phyloP scores from a whole-genome alignment of 352 stramenopile species.

The Thalassiosira sp. region DNA sequence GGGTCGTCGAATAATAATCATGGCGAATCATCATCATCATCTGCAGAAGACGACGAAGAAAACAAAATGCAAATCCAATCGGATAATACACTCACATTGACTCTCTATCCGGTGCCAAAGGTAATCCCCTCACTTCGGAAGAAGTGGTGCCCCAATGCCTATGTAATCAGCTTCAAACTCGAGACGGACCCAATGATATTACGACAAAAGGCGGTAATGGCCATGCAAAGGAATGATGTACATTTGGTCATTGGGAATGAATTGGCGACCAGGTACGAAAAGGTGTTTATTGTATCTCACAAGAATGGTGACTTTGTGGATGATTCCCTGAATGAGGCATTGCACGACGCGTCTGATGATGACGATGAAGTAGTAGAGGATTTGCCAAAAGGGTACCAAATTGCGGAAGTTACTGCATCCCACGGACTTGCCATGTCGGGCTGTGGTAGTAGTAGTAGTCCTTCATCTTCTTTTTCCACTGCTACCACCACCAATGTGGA shows the following conservation, averaged over 20 bases:
- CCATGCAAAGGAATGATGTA: slow-evolving; percentile 93
- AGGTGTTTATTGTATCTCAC: slow-evolving; percentile 65
- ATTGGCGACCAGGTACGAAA: slow-evolving; percentile 91
- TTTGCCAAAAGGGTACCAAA: slow-evolving; percentile 22
- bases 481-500: too few species aligned
- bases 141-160: slow-evolving; percentile 92
- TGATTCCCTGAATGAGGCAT: not conserved
- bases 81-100: slow-evolving; percentile 85
- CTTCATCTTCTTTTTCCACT: too few species aligned
- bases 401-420: slow-evolving; percentile 18
- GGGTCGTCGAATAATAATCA: too few species aligned
- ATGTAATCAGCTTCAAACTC: slow-evolving; percentile 98
- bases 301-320: not conserved
- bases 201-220: slow-evolving; percentile 89
- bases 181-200: slow-evolving; percentile 96
- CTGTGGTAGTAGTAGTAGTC: slow-evolving; percentile 17
- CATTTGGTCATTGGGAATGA: slow-evolving; percentile 98
- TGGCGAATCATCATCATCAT: too few species aligned
- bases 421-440: slow-evolving; percentile 28
- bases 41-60: slow-evolving; percentile 14
- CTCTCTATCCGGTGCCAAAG: slow-evolving; percentile 92
- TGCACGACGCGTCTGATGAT: slow-evolving; percentile 2
- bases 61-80: slow-evolving; percentile 23
- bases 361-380: slow-evolving; percentile 11
- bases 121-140: slow-evolving; percentile 89